Percentiles rank a stretch among this genome's conserved stretches.
Conservation (phyloP, 2,329 filamentous ascomycete genomes). For the Epichloe baconii region DNA sequence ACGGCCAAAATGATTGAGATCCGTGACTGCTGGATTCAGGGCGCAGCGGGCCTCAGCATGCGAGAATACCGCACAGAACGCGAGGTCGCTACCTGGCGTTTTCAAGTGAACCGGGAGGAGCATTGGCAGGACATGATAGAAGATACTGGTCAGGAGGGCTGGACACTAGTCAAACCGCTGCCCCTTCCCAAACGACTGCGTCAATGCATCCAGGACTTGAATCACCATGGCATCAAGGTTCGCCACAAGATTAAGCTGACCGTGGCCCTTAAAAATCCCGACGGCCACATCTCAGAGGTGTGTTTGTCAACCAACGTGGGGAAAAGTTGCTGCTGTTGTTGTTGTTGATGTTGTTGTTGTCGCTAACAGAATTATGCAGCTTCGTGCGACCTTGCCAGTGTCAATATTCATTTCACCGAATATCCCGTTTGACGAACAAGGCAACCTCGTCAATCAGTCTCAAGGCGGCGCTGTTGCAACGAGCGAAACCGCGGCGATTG, state of each 20-base stretch:
- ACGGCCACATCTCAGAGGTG: constrained; percentile 86
- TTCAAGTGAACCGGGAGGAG: constrained; percentile 40
- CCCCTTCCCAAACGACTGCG: constrained; percentile 71
- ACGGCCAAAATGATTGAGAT: constrained; percentile 69
- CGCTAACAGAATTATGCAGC: constrained; percentile 26
- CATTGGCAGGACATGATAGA: constrained; percentile 59
- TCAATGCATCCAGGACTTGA: constrained; percentile 78
- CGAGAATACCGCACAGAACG: constrained; percentile 51
- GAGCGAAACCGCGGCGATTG: constrained; percentile 48
- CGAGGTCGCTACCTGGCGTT: constrained; percentile 47
- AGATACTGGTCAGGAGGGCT: constrained; percentile 54
- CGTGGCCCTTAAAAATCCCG: constrained; percentile 83
- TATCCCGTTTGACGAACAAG: constrained; percentile 76
- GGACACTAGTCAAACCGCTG: constrained; percentile 45
- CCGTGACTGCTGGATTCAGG: constrained; percentile 50
- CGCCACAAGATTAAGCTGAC: constrained; percentile 87
- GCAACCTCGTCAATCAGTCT: constrained; percentile 57
- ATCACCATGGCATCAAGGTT: constrained; percentile 79
- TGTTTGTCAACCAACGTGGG: constrained; percentile 11
- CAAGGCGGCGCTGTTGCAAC: constrained; percentile 34
- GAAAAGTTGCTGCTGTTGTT: no score
- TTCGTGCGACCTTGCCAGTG: constrained; percentile 80
- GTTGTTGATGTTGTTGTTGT: neutral
- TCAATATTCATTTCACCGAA: constrained; percentile 94
- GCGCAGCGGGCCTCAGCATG: constrained; percentile 29